Evolutionary conservation across 1,284 basidiomycete genomes (phyloP).

Genomic region (Apiotrichum akiyoshidainum): DNA sequence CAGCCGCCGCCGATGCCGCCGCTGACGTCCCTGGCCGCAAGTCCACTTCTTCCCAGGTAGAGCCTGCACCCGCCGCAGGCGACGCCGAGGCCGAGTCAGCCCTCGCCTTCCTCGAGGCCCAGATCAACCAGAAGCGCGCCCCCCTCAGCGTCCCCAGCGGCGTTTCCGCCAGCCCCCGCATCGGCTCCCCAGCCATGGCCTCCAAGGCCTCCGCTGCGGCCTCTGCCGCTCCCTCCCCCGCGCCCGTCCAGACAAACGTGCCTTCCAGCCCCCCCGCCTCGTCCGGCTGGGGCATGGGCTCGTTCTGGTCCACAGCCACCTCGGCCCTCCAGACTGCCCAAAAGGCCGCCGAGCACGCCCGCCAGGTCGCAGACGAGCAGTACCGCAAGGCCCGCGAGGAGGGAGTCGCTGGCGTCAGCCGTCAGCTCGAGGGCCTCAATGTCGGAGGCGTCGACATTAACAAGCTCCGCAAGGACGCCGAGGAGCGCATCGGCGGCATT

Average conservation of each 20-base stretch:
- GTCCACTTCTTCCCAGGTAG: no score
- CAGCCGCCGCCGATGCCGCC: constrained; percentile 19
- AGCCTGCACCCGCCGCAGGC: constrained; percentile 51
- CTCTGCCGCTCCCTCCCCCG: no score
- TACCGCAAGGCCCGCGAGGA: constrained; percentile 64
- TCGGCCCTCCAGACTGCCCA: constrained; percentile 82
- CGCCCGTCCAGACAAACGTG: neutral
- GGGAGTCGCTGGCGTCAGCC: constrained; percentile 39
- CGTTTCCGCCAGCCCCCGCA: constrained; percentile 20
- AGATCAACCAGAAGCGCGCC: constrained; percentile 75
- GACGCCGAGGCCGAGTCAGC: constrained; percentile 54
- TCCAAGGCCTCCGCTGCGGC: neutral
- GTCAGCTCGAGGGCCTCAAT: constrained; percentile 30
- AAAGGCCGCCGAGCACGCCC: constrained; percentile 60
- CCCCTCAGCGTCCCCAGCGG: constrained; percentile 28
- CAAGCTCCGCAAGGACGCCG: constrained; percentile 61
- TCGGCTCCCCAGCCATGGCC: constrained; percentile 26
- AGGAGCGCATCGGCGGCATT: constrained; percentile 53
- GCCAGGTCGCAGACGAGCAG: constrained; percentile 62
- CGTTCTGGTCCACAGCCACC: constrained; percentile 80
- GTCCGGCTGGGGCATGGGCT: constrained; percentile 52
- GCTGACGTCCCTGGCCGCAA: constrained; percentile 9
- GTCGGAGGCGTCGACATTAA: constrained; percentile 75
- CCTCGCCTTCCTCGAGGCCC: constrained; percentile 81
- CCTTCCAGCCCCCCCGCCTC: constrained; percentile 3